Base-by-base conservation (phyloP, 1,139 yeast genomes). In the Entelexis paramagnoliae region DNA sequence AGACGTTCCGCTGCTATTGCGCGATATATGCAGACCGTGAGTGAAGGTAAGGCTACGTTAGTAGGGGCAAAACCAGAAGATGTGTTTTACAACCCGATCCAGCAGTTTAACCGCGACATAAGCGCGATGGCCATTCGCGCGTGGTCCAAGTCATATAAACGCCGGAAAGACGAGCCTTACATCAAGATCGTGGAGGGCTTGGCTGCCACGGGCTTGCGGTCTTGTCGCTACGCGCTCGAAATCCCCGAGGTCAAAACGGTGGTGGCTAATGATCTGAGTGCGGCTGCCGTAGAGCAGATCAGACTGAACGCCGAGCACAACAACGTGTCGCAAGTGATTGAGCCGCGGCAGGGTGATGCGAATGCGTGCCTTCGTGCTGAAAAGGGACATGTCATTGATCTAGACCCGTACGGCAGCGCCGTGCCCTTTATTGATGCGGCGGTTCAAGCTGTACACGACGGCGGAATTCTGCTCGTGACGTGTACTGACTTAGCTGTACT, bases 321-420 rank as follows among this genome's bases (percentile, higher is more conserved):
- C 66, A 67, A 73, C 14, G 78, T 85, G 3, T 64, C 66, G 4
- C 68, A 70, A 34, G 66, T 71, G 10, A 87, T 91, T 26, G 66
- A 64, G 40, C 75, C 93, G 11, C 81, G 85, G 61, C 76, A 77
- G 60, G 96, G 91, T 22, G 97, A 91, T 69, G 98, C 98, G 26
- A 86, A 83, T 58, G 79, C 79, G 47, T 79, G 76, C 64, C 87
- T 91, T 96, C 75, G 81, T 51, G 66, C 69, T 24, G 72, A 74
- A 51, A 47, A 44, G n/a, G 63, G 83, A 68, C 95, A 91, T 63
- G 85, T 86, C 11, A 79, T 93, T 53, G 99, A 91, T 68, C 74
- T 91, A 52, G 99, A 91, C 64, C 99, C 99, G 0, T 91, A 91
- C 64, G 99, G 99, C 20, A 83, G 96, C 0, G 98, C 96, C 0